Percentiles rank a stretch among this genome's conserved stretches.
phyloP scores from a whole-genome alignment of 2,329 filamentous ascomycete species.

The Calycina marina region DNA sequence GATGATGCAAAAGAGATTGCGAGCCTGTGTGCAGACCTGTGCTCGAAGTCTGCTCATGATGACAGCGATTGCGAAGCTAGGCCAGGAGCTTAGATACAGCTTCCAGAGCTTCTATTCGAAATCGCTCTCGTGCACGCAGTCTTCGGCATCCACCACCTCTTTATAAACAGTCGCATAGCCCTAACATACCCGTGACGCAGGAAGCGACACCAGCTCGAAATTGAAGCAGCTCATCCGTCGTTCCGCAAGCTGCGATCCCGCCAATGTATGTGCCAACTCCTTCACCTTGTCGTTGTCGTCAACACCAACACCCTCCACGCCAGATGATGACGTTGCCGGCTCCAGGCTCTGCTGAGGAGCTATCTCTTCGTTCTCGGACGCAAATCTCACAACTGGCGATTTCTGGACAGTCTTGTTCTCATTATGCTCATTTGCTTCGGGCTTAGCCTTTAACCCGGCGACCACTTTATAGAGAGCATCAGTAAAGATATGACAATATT shows the following conservation, averaged over 20 bases:
- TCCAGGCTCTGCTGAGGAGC: slow-evolving; percentile 29
- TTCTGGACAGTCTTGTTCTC: slow-evolving; percentile 12
- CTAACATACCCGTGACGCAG: slow-evolving; percentile 68
- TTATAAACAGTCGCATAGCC: no score
- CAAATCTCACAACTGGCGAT: slow-evolving; percentile 51
- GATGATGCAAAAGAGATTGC: slow-evolving; percentile 14
- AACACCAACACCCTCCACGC: slow-evolving; percentile 9
- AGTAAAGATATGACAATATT: no score
- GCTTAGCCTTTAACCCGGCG: no score
- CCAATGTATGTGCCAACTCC: slow-evolving; percentile 52
- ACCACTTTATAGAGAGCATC: no score
- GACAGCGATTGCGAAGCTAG: no score
- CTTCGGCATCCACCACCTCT: no score
- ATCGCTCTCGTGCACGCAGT: no score
- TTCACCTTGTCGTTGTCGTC: slow-evolving; percentile 14
- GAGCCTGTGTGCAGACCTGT: no score
- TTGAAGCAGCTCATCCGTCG: slow-evolving; percentile 72
- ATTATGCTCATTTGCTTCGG: no score
- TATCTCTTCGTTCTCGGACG: slow-evolving; percentile 57
- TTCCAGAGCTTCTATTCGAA: no score
- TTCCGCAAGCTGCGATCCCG: slow-evolving; percentile 65
- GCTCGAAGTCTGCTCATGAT: no score
- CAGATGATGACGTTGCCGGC: slow-evolving; percentile 13
- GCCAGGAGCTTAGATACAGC: no score
- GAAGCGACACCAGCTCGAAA: slow-evolving; percentile 83